These are phyloP conservation scores for Pestalotiopsis sp. DNA, from an alignment of 2,329 filamentous ascomycete species.

Conservation along the genomic window DNA sequence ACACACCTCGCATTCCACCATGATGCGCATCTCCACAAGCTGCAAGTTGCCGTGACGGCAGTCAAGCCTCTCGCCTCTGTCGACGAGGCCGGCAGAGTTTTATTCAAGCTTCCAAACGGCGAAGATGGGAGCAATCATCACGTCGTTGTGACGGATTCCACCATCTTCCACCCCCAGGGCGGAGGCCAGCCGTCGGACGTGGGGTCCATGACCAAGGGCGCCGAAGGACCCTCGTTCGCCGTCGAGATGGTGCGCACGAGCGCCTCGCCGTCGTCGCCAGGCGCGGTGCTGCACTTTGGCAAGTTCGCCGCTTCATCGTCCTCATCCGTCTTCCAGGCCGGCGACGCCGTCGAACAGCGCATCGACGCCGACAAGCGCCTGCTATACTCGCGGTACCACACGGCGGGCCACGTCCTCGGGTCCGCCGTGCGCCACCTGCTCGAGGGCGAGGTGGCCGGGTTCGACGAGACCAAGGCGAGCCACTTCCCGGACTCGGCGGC, in stretches of 20 bases:
- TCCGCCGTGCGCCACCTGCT: conserved; percentile 63
- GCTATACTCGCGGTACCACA: conserved; percentile 69
- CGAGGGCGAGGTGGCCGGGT: conserved; percentile 48
- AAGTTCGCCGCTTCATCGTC: conserved; percentile 40
- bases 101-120: conserved; percentile 58
- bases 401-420: conserved; percentile 72
- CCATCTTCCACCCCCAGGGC: conserved; percentile 76
- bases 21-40: conserved; percentile 31
- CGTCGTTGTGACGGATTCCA: conserved; percentile 61
- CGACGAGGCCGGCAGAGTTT: conserved; percentile 47
- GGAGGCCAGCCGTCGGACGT: conserved; percentile 72
- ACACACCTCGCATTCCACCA: conserved; percentile 42
- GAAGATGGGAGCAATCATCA: conserved; percentile 37
- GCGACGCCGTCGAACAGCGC: conserved; percentile 50
- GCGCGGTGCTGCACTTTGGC: conserved; percentile 66
- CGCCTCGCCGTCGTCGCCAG: conserved; percentile 41
- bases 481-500: conserved; percentile 69
- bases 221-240: conserved; percentile 39
- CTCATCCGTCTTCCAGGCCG: conserved; percentile 35
- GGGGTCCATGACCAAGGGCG: conserved; percentile 50
- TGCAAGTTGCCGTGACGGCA: conserved; percentile 39
- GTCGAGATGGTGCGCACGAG: conserved; percentile 60
- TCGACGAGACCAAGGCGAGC: conserved; percentile 69
- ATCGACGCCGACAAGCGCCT: conserved; percentile 62
- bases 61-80: conserved; percentile 50